Conservation (phyloP, 1,284 basidiomycete species). For the Tilletia indica region DNA sequence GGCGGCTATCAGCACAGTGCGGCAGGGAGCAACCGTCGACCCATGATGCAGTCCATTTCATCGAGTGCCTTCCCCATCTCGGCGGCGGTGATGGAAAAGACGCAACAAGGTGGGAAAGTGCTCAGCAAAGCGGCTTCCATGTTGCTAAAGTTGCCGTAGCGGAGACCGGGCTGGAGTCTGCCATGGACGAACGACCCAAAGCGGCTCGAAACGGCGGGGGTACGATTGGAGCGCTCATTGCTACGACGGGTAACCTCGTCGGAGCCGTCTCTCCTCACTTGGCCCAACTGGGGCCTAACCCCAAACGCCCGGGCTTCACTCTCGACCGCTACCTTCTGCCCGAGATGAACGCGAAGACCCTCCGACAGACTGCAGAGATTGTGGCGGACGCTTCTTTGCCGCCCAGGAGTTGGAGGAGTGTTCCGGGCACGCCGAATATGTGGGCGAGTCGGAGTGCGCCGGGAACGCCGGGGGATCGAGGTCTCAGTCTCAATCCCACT, state of each 20-base stretch:
- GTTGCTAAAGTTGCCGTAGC: conserved; percentile 43
- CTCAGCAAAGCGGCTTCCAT: conserved; percentile 31
- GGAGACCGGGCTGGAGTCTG: conserved; percentile 48
- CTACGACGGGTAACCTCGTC: conserved; percentile 66
- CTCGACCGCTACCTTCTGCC: conserved; percentile 63
- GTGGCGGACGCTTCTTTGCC: conserved; percentile 47
- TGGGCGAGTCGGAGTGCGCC: conserved; percentile 8
- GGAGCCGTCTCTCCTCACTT: conserved; percentile 52
- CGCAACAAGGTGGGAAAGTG: conserved; percentile 27
- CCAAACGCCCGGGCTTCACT: conserved; percentile 69
- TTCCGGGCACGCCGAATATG: conserved; percentile 22
- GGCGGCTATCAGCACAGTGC: background rate
- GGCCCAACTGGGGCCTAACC: conserved; percentile 64
- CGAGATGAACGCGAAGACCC: conserved; percentile 55
- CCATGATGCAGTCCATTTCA: conserved; percentile 4
- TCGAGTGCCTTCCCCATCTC: conserved; percentile 13
- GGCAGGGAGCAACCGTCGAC: conserved; percentile 4
- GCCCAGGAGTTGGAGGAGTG: conserved; percentile 1
- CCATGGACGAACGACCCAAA: conserved; percentile 60
- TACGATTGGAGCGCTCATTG: conserved; percentile 72
- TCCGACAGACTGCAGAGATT: conserved; percentile 51
- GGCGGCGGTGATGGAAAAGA: conserved; percentile 9
- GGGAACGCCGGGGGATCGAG: background rate
- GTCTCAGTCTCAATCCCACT: background rate
- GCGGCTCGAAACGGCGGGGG: conserved; percentile 65